phyloP scores from a whole-genome alignment of 139 green algal species.

The Tetradesmus lagerheimii region DNA sequence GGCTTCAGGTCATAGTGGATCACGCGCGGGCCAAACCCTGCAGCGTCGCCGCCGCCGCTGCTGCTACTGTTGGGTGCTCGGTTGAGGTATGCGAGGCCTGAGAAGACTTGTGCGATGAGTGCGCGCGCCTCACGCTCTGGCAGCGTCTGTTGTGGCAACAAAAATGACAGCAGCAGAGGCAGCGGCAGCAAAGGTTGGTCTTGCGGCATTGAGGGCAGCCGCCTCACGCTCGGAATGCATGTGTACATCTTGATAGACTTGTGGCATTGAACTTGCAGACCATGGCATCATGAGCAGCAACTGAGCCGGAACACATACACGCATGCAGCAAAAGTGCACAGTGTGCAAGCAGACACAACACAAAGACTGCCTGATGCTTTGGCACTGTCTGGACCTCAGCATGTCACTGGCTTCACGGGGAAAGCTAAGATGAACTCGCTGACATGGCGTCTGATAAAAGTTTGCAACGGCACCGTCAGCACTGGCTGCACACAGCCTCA shows the following conservation, averaged over 20 bases:
- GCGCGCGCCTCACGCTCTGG: slow-evolving; percentile 88
- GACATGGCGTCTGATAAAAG: too few species aligned
- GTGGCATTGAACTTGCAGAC: not conserved
- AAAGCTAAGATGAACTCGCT: too few species aligned
- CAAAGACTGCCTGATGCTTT: too few species aligned
- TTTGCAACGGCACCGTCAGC: not conserved
- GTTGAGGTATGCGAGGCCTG: slow-evolving; percentile 59
- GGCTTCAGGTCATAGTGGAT: slow-evolving; percentile 98
- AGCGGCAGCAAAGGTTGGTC: not conserved
- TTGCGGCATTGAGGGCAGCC: too few species aligned
- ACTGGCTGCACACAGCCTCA: not conserved
- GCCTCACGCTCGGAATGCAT: too few species aligned
- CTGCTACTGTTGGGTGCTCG: not conserved
- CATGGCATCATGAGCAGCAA: too few species aligned
- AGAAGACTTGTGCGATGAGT: slow-evolving; percentile 76
- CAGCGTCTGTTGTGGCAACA: slow-evolving; percentile 65
- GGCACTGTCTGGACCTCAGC: too few species aligned
- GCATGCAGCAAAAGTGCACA: too few species aligned
- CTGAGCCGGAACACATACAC: too few species aligned
- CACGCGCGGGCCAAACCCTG: slow-evolving; percentile 59
- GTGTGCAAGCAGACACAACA: too few species aligned
- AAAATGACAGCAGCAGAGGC: not conserved
- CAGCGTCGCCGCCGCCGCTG: not conserved
- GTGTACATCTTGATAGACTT: too few species aligned
- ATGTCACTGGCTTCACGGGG: too few species aligned